A percentile compares a stretch with the other conserved stretches of the same genome.
Evolutionary conservation across 768 basidiomycete genomes (phyloP).

Genomic region (Mycena indigotica): DNA sequence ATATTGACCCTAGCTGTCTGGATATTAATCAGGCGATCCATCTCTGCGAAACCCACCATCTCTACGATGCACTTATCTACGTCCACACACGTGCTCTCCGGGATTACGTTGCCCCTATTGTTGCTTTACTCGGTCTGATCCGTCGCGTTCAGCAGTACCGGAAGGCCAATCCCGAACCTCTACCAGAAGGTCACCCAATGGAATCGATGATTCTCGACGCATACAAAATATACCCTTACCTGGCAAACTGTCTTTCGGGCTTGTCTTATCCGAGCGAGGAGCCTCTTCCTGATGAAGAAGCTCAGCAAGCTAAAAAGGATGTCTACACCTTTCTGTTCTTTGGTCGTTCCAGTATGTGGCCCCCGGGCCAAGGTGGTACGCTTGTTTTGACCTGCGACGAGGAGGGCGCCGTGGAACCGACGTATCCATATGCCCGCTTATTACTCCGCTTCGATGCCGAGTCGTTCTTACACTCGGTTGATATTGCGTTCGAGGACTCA

Average conservation of each 20-base stretch:
- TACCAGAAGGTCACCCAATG: constrained; percentile 38
- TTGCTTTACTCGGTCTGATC: constrained; percentile 80
- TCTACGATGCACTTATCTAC: constrained; percentile 94
- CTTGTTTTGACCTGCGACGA: constrained; percentile 77
- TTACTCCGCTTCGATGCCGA: constrained; percentile 90
- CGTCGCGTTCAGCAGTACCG: constrained; percentile 64
- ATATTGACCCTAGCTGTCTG: constrained; percentile 86
- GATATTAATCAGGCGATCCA: constrained; percentile 92
- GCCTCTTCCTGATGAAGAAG: constrained; percentile 64
- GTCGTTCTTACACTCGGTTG: constrained; percentile 89
- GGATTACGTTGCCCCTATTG: constrained; percentile 88
- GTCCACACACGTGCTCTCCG: constrained; percentile 86
- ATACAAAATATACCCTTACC: constrained; percentile 90
- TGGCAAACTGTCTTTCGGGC: constrained; percentile 79
- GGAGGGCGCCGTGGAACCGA: constrained; percentile 74
- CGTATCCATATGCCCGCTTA: constrained; percentile 86
- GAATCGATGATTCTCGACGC: constrained; percentile 71
- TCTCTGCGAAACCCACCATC: constrained; percentile 77
- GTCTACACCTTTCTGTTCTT: constrained; percentile 86
- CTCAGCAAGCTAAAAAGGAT: constrained; percentile 65
- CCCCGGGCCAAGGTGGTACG: constrained; percentile 66
- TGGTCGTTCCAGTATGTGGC: constrained; percentile 80
- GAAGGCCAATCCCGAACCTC: constrained; percentile 35
- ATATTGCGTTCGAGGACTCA: constrained; percentile 92
- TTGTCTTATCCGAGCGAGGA: constrained; percentile 86